These are phyloP conservation scores for Pinus taeda DNA, from an alignment of 75 land plant genomes.

Conservation along the genomic window DNA sequence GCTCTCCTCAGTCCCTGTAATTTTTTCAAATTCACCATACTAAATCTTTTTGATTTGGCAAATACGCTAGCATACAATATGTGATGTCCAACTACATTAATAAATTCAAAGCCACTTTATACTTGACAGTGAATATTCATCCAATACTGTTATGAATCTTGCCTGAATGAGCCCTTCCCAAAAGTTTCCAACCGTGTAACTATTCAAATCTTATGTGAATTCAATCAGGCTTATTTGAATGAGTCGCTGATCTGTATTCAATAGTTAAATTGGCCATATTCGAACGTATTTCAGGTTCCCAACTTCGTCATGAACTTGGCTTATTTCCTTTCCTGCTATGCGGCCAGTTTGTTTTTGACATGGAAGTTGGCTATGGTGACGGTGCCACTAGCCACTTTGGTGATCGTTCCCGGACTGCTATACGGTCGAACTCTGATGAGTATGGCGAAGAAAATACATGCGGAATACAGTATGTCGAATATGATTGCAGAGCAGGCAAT, in stretches of 20 bases:
- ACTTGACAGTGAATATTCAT: too few species aligned
- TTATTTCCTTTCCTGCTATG: slow-evolving; percentile 16
- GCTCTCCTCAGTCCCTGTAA: too few species aligned
- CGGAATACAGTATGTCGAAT: slow-evolving; percentile 15
- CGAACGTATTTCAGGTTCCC: slow-evolving; percentile 13
- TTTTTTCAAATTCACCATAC: too few species aligned
- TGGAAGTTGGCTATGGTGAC: slow-evolving; percentile 17
- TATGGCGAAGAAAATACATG: slow-evolving; percentile 2
- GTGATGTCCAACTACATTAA: too few species aligned
- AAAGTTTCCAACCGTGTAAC: too few species aligned
- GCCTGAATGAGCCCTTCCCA: too few species aligned
- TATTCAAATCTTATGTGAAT: neutral
- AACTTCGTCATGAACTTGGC: slow-evolving; percentile 24
- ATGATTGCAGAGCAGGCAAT: slow-evolving; percentile 28
- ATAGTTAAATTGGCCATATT: neutral
- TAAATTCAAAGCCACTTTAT: too few species aligned
- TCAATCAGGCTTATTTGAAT: neutral
- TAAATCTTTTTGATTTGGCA: too few species aligned
- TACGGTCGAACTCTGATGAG: slow-evolving; percentile 15
- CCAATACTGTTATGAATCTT: too few species aligned
- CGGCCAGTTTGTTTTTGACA: slow-evolving; percentile 10
- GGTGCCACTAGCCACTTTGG: slow-evolving; percentile 24
- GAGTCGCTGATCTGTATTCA: neutral
- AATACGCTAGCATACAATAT: too few species aligned
- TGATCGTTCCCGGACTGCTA: slow-evolving; percentile 24